Evolutionary conservation across 352 stramenopile species (phyloP).

Genomic region (Globisporangium mamillatum): DNA sequence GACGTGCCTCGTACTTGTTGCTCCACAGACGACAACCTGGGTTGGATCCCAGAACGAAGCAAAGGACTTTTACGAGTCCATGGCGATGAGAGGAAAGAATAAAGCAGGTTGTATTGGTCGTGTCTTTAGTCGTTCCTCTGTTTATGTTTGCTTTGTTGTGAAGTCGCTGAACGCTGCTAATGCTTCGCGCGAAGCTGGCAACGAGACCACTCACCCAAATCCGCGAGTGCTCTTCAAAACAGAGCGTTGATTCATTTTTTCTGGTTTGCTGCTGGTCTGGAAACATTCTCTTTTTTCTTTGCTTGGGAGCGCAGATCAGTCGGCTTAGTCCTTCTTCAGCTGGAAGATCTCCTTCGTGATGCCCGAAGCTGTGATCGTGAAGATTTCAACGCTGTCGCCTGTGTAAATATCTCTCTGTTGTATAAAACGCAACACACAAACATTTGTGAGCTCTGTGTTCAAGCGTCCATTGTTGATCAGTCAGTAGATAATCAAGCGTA

Average conservation of each 20-base stretch:
- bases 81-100: not conserved
- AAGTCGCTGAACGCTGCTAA: not conserved
- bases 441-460: slow-evolving; percentile 1
- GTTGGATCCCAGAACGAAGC: not conserved
- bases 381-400: slow-evolving; percentile 97
- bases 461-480: not conserved
- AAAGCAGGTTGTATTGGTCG: not conserved
- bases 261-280: not conserved
- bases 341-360: slow-evolving; percentile 90
- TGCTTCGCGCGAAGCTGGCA: not conserved
- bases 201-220: too few species aligned
- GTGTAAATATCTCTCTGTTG: slow-evolving; percentile 98
- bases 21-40: not conserved
- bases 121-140: not conserved
- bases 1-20: too few species aligned
- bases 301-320: not conserved
- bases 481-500: slow-evolving; percentile 20
- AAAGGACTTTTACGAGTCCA: too few species aligned
- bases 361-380: slow-evolving; percentile 94
- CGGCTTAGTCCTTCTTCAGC: slow-evolving; percentile 94
- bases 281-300: not conserved
- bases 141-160: not conserved
- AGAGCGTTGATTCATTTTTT: not conserved
- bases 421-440: slow-evolving; percentile 2
- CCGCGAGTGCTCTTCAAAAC: not conserved